Conservation (phyloP, 192 early-diverging fungal genomes). For the Thamnidium elegans region DNA sequence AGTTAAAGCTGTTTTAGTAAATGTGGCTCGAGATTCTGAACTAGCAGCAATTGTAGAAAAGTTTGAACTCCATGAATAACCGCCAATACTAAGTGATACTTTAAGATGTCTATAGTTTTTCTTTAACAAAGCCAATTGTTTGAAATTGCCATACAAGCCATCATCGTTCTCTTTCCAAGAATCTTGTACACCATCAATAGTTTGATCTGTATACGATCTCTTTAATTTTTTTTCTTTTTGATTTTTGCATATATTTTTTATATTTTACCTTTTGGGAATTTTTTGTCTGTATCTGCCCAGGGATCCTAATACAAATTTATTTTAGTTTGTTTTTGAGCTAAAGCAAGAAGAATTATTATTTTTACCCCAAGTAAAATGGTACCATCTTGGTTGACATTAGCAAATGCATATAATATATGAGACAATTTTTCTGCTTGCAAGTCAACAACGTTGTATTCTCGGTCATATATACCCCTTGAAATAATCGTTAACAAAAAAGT, state of each 20-base stretch:
- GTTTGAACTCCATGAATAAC: constrained; percentile 75
- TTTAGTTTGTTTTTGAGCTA: not conserved
- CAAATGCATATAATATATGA: constrained; percentile 80
- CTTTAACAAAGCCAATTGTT: constrained; percentile 67
- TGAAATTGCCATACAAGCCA: constrained; percentile 59
- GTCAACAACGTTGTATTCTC: constrained; percentile 61
- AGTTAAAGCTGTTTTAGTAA: constrained; percentile 54
- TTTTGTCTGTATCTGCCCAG: constrained; percentile 82
- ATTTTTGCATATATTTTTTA: not conserved
- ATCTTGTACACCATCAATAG: constrained; percentile 46
- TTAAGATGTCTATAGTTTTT: constrained; percentile 66
- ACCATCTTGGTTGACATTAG: constrained; percentile 62
- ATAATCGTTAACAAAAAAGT: not conserved
- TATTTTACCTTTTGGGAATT: constrained; percentile 26
- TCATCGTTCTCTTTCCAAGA: constrained; percentile 53
- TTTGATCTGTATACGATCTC: constrained; percentile 23
- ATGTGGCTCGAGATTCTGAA: constrained; percentile 49
- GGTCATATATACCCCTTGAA: constrained; percentile 70
- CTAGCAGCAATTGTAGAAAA: constrained; percentile 63
- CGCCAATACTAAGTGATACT: constrained; percentile 71
- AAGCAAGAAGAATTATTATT: not conserved
- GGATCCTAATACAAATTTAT: constrained; percentile 41
- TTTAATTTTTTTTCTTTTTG: not conserved
- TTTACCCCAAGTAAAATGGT: constrained; percentile 58
- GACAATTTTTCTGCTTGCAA: constrained; percentile 58